Conservation (phyloP, 78 protist species). For the Dictyostelium citrinum region DNA sequence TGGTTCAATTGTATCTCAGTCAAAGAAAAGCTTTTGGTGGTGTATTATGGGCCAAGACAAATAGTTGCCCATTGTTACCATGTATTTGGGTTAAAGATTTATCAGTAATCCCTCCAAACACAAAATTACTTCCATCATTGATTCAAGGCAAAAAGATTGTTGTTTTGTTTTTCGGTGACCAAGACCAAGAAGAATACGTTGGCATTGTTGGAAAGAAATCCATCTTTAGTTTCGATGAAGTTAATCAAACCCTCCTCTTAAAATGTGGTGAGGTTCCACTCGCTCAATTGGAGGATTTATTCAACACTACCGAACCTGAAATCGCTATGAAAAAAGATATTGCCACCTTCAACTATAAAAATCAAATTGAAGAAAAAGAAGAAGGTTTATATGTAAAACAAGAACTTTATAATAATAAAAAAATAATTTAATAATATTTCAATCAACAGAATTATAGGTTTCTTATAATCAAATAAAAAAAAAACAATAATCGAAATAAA, state of each 20-base stretch:
- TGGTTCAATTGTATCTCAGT: conserved; percentile 5
- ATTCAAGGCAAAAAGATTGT: conserved; percentile 43
- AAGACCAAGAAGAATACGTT: conserved; percentile 13
- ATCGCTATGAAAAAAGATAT: conserved; percentile 42
- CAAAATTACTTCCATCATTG: conserved; percentile 44
- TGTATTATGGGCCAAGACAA: conserved; percentile 65
- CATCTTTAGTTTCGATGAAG: conserved; percentile 46
- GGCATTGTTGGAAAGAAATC: conserved; percentile 72
- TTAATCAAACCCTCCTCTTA: conserved; percentile 42
- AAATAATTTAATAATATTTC: background rate
- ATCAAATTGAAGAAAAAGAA: conserved; percentile 61
- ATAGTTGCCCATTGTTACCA: conserved; percentile 29
- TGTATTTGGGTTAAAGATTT: conserved; percentile 68
- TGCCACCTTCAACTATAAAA: conserved; percentile 10
- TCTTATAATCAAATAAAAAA: background rate
- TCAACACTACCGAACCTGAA: conserved; percentile 17
- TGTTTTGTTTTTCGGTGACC: conserved; percentile 44
- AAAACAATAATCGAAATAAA: background rate
- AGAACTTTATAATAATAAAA: background rate
- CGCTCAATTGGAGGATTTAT: conserved; percentile 23
- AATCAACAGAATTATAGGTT: too few relatives aligned
- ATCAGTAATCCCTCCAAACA: conserved; percentile 28
- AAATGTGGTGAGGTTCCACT: conserved; percentile 32
- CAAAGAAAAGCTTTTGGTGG: conserved; percentile 25
- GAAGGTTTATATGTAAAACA: conserved; percentile 41